Evolutionary conservation across 108 stramenopile genomes (phyloP), one percentile per base, ranked within the genome.

Genomic region (Nannochloropsis oceanica): DNA sequence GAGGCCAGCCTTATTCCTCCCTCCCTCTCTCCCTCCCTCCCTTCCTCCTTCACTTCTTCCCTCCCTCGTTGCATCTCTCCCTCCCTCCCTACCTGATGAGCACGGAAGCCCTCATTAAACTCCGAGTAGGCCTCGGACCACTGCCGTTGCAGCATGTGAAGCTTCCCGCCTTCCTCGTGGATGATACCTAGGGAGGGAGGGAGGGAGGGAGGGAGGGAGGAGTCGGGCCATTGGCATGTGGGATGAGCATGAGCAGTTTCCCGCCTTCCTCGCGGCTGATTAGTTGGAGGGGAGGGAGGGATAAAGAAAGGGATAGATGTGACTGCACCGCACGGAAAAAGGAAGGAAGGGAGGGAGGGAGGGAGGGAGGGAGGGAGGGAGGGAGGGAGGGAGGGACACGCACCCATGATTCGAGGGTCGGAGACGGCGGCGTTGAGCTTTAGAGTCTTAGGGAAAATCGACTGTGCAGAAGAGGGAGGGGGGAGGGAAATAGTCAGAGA

Each of bases 91-190:
- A 50, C 46, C 46, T 89, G 88, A 84, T 90, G 90, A 50, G 25
- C 50, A 11, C 85, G 85, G 42, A 91, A 89, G 42, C 84, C 86
- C 59, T 88, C 86, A 27, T 85, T 84, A 27, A 90, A 88, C 80
- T 91, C 87, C 73, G 89, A 80, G 80, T 90, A 89, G 25, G 91
- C 91, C 25, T 88, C 85, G 24, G 42, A 22, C 89, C 89, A 91
- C 18, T 84, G 22, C 34, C 44, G 43, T 42, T 87, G 83, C 11
- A 24, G 43, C 91, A 91, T 90, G 83, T 85, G 43, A 87, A 90
- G 89, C 44, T 86, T 88, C 12, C 89, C 91, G 42, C 89, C 89
- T 50, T 88, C 89, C 85, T 91, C 91, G 9, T 50, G 85, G 42
- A 91, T 84, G 42, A 83, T 43, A n/a, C 91, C 91, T 42, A 88